Evolutionary conservation across 805 yeast species (phyloP).

Genomic region (Starmerella asiatica): DNA sequence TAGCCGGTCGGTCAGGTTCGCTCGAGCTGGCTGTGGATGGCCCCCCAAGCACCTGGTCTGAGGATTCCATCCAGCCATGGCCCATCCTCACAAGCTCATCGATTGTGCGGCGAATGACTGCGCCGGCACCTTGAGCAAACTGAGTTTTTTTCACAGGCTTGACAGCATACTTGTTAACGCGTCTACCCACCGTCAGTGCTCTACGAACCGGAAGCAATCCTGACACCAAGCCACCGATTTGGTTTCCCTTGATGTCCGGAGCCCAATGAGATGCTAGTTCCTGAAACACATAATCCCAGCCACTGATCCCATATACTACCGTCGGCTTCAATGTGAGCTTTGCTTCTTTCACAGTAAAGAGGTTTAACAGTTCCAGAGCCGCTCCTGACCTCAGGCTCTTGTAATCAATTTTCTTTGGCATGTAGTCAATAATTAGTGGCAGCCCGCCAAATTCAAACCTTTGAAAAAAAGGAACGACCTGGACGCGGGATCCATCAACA

Average conservation of each 20-base stretch:
- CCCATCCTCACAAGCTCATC: constrained; percentile 11
- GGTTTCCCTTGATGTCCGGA: constrained; percentile 75
- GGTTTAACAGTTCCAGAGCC: constrained; percentile 72
- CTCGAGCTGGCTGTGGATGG: too few relatives aligned
- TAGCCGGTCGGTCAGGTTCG: too few relatives aligned
- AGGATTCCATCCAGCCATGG: constrained; percentile 10
- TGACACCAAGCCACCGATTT: constrained; percentile 63
- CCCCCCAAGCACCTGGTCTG: constrained; percentile 6
- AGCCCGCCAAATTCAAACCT: constrained; percentile 40
- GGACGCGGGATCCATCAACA: constrained; percentile 31
- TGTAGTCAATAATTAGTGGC: constrained; percentile 66
- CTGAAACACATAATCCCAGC: constrained; percentile 47
- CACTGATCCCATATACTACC: constrained; percentile 61
- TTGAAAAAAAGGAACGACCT: constrained; percentile 33
- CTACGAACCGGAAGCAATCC: constrained; percentile 68
- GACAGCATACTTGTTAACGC: constrained; percentile 8
- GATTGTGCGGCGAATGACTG: constrained; percentile 10
- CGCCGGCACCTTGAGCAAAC: constrained; percentile 10
- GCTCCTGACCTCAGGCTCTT: constrained; percentile 77
- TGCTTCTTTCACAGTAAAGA: constrained; percentile 80
- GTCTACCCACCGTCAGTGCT: constrained; percentile 9
- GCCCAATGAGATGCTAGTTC: constrained; percentile 62
- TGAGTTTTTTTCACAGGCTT: constrained; percentile 9
- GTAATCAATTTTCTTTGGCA: constrained; percentile 79
- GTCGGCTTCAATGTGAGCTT: constrained; percentile 49